Evolutionary conservation across 192 early-diverging fungal genomes (phyloP), one percentile per base, ranked within the genome.

Genomic region (Linnemannia exigua): DNA sequence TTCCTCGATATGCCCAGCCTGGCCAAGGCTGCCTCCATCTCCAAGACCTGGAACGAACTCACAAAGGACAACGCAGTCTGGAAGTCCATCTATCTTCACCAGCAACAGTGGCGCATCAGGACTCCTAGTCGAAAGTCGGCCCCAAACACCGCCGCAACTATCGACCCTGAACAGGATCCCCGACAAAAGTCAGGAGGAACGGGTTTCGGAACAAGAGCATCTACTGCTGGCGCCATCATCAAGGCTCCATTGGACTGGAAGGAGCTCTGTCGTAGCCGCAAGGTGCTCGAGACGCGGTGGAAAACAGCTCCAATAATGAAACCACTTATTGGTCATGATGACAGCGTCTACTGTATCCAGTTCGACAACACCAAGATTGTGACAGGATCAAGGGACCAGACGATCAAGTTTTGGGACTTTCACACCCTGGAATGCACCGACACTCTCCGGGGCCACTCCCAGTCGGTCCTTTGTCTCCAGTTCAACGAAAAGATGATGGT

Each of bases 271-370:
- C 88, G 87, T 50, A 90, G 94, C 76, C 91, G 96, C 11, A 75
- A 84, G 33, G 68, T 67, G 33, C 88, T 98, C 0, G 91, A 92
- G 36, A 79, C 70, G 14, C 90, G 89, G 73, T 97, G 96, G 96
- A 63, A 54, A 8, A 75, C 80, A 2, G 88, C 76, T 22, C 87
- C 86, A 11, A 71, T 75, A 22, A 90, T 90, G 33, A 88, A 86
- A 38, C 92, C 91, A 44, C 87, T 98, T 17, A 81, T 78, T 16
- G 96, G 96, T 12, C 97, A 98, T 72, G 52, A 67, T 46, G 96
- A 94, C 67, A 96, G 95, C 69, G 95, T 98, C 5, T 95, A 98
- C 76, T 98, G 97, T 81, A 90, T 98, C 20, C 96, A 97, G 52
- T 97, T 91, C 84, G 89, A 97, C 72, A 87, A 90, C 48, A 63